Evolutionary conservation across 2,329 filamentous ascomycete species (phyloP).

Genomic region (Magnaporthiopsis rhizophila): DNA sequence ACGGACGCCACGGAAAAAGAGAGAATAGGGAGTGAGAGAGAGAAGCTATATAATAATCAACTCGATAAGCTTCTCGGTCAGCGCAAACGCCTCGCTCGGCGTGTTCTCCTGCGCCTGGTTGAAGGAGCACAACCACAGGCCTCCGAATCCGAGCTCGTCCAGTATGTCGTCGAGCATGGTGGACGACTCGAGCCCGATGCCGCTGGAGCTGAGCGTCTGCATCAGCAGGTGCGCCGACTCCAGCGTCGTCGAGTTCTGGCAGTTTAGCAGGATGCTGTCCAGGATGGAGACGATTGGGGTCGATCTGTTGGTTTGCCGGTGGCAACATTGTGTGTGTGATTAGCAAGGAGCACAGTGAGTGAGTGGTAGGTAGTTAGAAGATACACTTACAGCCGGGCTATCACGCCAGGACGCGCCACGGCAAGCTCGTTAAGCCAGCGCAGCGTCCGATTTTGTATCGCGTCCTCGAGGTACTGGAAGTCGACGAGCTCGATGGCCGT

Average conservation of each 20-base stretch:
- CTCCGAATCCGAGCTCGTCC: conserved; percentile 54
- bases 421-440: conserved; percentile 53
- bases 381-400: conserved; percentile 47
- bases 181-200: conserved; percentile 38
- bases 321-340: background rate
- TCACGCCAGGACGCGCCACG: conserved; percentile 43
- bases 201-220: conserved; percentile 47
- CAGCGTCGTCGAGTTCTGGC: conserved; percentile 52
- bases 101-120: conserved; percentile 33
- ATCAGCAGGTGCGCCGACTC: conserved; percentile 54
- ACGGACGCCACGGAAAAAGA: background rate
- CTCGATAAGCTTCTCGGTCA: conserved; percentile 55
- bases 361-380: background rate
- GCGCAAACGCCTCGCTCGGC: conserved; percentile 41
- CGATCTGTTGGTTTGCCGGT: conserved; percentile 30
- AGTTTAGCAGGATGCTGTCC: conserved; percentile 54
- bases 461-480: conserved; percentile 57
- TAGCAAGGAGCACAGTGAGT: background rate
- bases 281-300: conserved; percentile 49
- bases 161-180: conserved; percentile 44
- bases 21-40: too few species aligned
- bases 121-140: conserved; percentile 52
- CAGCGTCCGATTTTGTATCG: conserved; percentile 50
- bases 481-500: conserved; percentile 58
- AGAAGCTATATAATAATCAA: conserved; percentile 23